Conservation (phyloP, 306 rosid genomes). For the Acacia confusa region DNA sequence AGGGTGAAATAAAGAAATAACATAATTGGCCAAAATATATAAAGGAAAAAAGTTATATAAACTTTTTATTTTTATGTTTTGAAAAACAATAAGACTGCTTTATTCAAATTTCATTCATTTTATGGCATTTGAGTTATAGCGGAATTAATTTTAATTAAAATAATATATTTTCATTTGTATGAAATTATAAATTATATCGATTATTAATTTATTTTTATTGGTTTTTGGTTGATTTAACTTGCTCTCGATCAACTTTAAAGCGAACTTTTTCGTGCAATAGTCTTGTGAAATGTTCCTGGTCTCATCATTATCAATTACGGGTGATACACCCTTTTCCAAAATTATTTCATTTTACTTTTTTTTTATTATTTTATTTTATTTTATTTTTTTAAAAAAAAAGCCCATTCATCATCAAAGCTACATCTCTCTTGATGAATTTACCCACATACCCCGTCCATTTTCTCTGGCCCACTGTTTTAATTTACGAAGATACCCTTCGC, state of each 20-base stretch:
- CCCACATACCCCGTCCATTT: slow-evolving; percentile 34
- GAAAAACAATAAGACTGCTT: background rate
- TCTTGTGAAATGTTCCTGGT: background rate
- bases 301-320: slow-evolving; percentile 9
- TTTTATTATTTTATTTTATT: background rate
- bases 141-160: too few species aligned
- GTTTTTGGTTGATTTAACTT: too few species aligned
- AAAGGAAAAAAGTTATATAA: background rate
- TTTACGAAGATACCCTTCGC: slow-evolving; percentile 30
- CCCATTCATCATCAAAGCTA: slow-evolving; percentile 15
- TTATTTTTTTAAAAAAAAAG: background rate
- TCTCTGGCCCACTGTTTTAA: background rate
- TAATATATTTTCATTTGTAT: too few species aligned
- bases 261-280: background rate
- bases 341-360: background rate
- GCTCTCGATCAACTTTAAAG: background rate
- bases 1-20: too few species aligned
- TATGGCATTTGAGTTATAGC: background rate
- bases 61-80: too few species aligned
- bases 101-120: background rate
- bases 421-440: slow-evolving; percentile 29
- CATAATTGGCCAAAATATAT: background rate
- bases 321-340: slow-evolving; percentile 26
- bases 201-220: too few species aligned
- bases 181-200: too few species aligned